A percentile compares a stretch with the other conserved stretches of the same genome.
phyloP scores from a whole-genome alignment of 371 early-diverging fungal genomes.

The Apophysomyces trapeziformis region DNA sequence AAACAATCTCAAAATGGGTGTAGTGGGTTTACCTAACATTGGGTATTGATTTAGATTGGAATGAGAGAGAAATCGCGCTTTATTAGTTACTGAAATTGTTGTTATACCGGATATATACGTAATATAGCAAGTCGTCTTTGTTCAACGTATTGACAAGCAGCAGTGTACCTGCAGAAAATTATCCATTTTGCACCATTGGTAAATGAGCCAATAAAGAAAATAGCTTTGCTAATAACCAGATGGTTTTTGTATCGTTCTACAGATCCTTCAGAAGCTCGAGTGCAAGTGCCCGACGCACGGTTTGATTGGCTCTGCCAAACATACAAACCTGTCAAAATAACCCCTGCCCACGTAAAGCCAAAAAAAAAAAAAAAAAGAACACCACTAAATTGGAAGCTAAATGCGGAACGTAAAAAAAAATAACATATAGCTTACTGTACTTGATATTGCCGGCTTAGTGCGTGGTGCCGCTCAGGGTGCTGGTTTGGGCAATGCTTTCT shows the following conservation, averaged over 20 bases:
- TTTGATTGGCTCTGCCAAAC: conserved; percentile 74
- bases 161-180: conserved; percentile 82
- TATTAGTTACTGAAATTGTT: too few species aligned
- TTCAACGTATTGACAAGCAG: conserved; percentile 91
- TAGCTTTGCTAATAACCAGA: too few species aligned
- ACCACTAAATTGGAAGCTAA: conserved; percentile 11
- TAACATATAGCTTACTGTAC: conserved; percentile 68
- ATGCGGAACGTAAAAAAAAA: background rate
- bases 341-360: conserved; percentile 63
- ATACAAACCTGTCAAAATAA: conserved; percentile 67
- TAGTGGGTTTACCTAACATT: conserved; percentile 97
- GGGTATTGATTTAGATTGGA: conserved; percentile 53
- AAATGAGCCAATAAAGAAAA: conserved; percentile 4
- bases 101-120: too few species aligned
- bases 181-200: conserved; percentile 75
- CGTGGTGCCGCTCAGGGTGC: conserved; percentile 83
- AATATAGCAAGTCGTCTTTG: conserved; percentile 78
- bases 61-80: too few species aligned
- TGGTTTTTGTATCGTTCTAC: background rate
- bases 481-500: conserved; percentile 92
- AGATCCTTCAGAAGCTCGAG: conserved; percentile 86
- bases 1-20: conserved; percentile 91
- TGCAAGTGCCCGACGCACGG: conserved; percentile 82
- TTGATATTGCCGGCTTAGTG: conserved; percentile 97
- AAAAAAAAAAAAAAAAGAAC: background rate